Evolutionary conservation across 805 yeast genomes (phyloP), one percentile per base, ranked within the genome.

Genomic region (Aciculoconidium aculeatum): DNA sequence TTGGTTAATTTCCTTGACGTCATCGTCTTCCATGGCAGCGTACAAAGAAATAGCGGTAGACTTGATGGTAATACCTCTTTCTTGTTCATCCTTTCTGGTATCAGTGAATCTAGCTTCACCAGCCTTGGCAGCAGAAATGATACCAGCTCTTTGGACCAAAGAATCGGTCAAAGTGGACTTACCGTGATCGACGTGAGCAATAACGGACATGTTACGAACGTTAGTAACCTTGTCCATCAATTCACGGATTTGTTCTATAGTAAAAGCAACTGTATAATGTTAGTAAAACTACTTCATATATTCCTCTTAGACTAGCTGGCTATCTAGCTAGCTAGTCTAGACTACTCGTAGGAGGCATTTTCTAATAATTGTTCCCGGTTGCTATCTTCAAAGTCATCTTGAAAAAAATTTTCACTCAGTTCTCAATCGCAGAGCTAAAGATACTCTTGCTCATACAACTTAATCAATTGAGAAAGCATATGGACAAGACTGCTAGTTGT

Each of bases 121-220:
- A 45, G 98, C 98, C 76, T 86, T 86, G 60, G 96, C 96, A 59
- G 98, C 96, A 36, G 97, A 92, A 61, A 90, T 90, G 69, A 92
- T 90, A 86, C 98, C 98, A 53, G 98, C 98, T 61, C 81, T 82
- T 77, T 90, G 97, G 58, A 90, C 97, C 65, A 90, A 82, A 47
- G 98, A 92, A 73, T 90, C 98, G 70, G 98, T 90, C 70, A 90
- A 80, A 57, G 98, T 90, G 52, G 96, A 88, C 72, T 90, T 90
- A 76, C 98, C 98, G 79, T 92, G 98, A 80, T 90, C 98, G 83
- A 90, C 97, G 78, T 90, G 98, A 62, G 98, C 98, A 81, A 92
- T 92, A 71, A 90, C 98, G 72, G 97, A 90, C 94, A 90, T 92
- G 94, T 92, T 92, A 79, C 98, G 96, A 64, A 92, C 96, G 67